Evolutionary conservation across 2,329 filamentous ascomycete species (phyloP), one percentile per base, ranked within the genome.

Genomic region (Mollisia scopiformis): DNA sequence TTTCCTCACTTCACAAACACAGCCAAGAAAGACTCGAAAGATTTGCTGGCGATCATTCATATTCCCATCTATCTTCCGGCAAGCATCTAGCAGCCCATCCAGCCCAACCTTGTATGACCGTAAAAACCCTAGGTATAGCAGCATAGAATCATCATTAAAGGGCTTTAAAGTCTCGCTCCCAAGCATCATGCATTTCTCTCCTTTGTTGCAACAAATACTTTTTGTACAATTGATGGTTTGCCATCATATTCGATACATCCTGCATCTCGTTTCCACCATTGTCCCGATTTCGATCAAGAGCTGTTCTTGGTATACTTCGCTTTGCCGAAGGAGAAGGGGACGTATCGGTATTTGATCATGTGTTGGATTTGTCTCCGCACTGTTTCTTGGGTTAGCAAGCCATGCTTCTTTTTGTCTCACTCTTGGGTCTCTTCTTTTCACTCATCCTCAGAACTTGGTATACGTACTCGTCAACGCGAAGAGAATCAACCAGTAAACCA

Each of bases 321-420:
- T 86, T 97, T 97, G 77, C 93, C 93, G 68, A 96, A 87, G 41
- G 91, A 89, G 80, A 97, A 97, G 41, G 93, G 93, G 30, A 97
- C 93, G 75, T 97, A 99, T 79, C 94, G 92, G 82, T 98, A 99
- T 83, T 98, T 99, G 85, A 99, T 94, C 95, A 99, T 99, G 81
- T 98, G 95, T 81, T 99, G 95, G 71, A 99, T 99, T 81, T 99
- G 95, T 83, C 95, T 92, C 78, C 95, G 88, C 95, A 99, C 93
- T 96, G 70, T 30, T 16, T n/a, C 4, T 19, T 19, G 6, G 6
- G 53, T 68, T 62, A 67, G 64, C 52, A 58, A 13, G 5, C 11
- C 11, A 55, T 33, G 16, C 28, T 52, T 25, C 19, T 53, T 50
- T 27, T 21, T 43, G 14, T 25, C 41, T 23, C 10, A 27, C 23